Conservation (phyloP, 2,329 filamentous ascomycete species). For the Aspergillus sp. region DNA sequence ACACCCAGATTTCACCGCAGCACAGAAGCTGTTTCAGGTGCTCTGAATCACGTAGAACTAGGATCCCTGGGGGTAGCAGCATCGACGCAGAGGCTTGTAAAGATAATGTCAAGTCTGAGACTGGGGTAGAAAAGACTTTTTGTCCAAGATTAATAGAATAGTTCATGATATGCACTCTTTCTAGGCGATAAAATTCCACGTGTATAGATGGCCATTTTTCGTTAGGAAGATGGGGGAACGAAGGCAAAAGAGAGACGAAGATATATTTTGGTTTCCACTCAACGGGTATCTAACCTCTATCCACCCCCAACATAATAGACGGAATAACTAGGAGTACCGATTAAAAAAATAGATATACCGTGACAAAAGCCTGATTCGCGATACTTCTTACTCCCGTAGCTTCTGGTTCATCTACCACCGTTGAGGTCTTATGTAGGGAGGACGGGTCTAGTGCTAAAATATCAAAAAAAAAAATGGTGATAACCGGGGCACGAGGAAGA, state of each 20-base stretch:
- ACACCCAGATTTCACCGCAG: constrained; percentile 27
- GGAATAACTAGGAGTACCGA: too few relatives aligned
- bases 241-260: not conserved
- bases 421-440: too few relatives aligned
- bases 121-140: constrained; percentile 9
- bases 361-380: too few relatives aligned
- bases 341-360: too few relatives aligned
- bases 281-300: too few relatives aligned
- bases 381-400: too few relatives aligned
- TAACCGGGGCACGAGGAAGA: not conserved
- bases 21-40: constrained; percentile 8
- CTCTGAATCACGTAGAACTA: not conserved
- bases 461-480: too few relatives aligned
- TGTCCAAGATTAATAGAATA: constrained; percentile 23
- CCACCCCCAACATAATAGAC: too few relatives aligned
- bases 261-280: not conserved
- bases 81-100: constrained; percentile 22
- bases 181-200: not conserved
- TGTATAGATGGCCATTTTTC: not conserved
- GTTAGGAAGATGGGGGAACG: not conserved
- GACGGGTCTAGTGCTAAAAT: too few relatives aligned
- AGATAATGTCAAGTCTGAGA: constrained; percentile 19
- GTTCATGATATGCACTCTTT: constrained; percentile 19
- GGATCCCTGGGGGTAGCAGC: not conserved
- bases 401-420: too few relatives aligned